A percentile compares a stretch with the other conserved stretches of the same genome.
Conservation (phyloP, 495 filamentous ascomycete species). For the Parachaetomium inaequale region DNA sequence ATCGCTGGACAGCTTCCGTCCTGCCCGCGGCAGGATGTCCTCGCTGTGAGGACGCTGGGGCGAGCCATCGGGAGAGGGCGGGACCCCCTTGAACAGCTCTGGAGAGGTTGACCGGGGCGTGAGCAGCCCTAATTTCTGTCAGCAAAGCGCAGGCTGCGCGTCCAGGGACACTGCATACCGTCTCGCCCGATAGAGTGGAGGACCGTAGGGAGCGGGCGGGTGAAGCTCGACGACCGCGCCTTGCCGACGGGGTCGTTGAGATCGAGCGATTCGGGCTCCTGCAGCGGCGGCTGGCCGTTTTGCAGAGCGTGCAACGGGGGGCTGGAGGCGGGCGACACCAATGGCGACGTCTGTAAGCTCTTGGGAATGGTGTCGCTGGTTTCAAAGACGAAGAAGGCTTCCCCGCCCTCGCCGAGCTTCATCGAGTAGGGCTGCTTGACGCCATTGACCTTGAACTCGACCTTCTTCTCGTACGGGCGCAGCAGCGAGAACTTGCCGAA, state of each 20-base stretch:
- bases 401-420: constrained; percentile 96
- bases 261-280: constrained; percentile 82
- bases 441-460: constrained; percentile 95
- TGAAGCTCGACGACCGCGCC: constrained; percentile 33
- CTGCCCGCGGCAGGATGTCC: constrained; percentile 37
- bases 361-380: constrained; percentile 83
- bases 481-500: constrained; percentile 98
- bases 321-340: constrained; percentile 81
- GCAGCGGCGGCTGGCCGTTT: constrained; percentile 51
- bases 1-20: constrained; percentile 46
- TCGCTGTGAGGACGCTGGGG: constrained; percentile 44
- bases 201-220: constrained; percentile 36
- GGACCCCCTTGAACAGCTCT: constrained; percentile 45
- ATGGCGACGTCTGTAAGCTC: constrained; percentile 86
- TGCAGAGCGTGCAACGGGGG: constrained; percentile 63
- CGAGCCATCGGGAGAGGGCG: constrained; percentile 44
- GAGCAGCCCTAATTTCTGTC: constrained; percentile 47
- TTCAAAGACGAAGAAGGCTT: constrained; percentile 98
- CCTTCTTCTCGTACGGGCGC: constrained; percentile 97
- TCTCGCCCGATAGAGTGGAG: constrained; percentile 29
- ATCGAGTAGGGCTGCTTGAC: constrained; percentile 89
- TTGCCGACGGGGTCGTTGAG: constrained; percentile 49
- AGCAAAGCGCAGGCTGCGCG: constrained; percentile 1
- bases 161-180: constrained; percentile 23
- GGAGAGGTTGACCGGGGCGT: constrained; percentile 64